Evolutionary conservation across 2,329 filamentous ascomycete species (phyloP).

Genomic region (Exserohilum rostratum): DNA sequence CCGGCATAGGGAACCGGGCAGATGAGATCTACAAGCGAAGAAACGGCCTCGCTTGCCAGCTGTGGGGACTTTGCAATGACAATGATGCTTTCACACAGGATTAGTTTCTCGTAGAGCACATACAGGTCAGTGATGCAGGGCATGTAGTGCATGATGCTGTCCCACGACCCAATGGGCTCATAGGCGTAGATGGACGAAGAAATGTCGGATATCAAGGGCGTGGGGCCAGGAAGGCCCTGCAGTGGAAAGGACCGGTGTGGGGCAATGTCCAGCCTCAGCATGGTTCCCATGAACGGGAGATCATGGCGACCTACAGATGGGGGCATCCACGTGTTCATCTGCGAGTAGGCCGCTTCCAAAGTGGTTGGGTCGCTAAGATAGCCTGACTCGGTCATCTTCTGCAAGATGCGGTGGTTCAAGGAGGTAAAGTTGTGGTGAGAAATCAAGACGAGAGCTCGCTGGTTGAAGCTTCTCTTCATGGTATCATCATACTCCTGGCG

Average conservation of each 20-base stretch:
- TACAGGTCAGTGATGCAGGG: constrained; percentile 51
- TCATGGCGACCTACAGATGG: constrained; percentile 47
- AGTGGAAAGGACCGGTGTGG: constrained; percentile 50
- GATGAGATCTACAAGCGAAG: constrained; percentile 49
- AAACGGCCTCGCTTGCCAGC: constrained; percentile 49
- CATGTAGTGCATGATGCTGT: constrained; percentile 48
- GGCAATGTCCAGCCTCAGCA: constrained; percentile 48
- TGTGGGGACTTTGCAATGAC: constrained; percentile 52
- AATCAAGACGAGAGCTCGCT: constrained; percentile 49
- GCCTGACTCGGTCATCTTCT: constrained; percentile 46
- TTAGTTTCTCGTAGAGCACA: constrained; percentile 48
- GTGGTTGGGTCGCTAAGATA: constrained; percentile 48
- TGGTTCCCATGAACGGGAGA: constrained; percentile 48
- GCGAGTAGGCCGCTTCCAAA: constrained; percentile 46
- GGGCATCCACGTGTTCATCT: constrained; percentile 47
- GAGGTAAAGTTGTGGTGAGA: constrained; percentile 50
- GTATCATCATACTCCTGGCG: constrained; percentile 50
- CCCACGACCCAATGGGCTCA: constrained; percentile 49
- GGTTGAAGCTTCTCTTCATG: constrained; percentile 53
- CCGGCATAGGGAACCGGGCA: constrained; percentile 51
- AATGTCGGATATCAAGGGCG: constrained; percentile 39
- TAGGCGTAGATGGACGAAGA: constrained; percentile 48
- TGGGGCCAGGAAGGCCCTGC: constrained; percentile 44
- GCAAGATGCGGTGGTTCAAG: constrained; percentile 45
- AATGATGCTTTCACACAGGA: constrained; percentile 50